Conservation (phyloP, 495 filamentous ascomycete genomes). For the Tetracladium setigerum region DNA sequence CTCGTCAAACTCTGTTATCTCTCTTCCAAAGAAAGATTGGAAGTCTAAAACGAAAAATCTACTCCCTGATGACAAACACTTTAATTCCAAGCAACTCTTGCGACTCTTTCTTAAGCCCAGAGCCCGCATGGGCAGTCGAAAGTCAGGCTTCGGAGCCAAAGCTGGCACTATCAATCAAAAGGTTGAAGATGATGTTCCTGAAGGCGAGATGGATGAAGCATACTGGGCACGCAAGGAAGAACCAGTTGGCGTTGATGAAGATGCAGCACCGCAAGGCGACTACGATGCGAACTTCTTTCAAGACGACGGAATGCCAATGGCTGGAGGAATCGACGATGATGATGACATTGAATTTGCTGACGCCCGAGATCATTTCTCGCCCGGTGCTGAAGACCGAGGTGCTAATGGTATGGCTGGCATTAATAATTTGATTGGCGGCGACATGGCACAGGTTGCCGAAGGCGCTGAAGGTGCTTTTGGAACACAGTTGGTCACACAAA, state of each 20-base stretch:
- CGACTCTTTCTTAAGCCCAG: constrained; percentile 92
- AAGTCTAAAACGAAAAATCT: constrained; percentile 88
- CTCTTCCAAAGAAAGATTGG: constrained; percentile 86
- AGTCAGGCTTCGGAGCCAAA: constrained; percentile 24
- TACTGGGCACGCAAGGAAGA: constrained; percentile 86
- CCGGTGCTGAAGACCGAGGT: constrained; percentile 48
- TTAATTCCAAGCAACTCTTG: constrained; percentile 85
- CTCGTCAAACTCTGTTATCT: constrained; percentile 70
- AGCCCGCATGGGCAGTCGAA: constrained; percentile 58
- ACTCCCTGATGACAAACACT: constrained; percentile 96
- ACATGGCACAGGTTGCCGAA: constrained; percentile 35
- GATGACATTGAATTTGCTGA: constrained; percentile 85
- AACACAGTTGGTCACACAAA: constrained; percentile 87
- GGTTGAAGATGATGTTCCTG: constrained; percentile 45
- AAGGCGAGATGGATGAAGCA: constrained; percentile 82
- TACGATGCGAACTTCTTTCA: constrained; percentile 98
- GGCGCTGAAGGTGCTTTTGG: constrained; percentile 63
- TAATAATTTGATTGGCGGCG: constrained; percentile 26
- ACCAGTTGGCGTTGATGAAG: constrained; percentile 33
- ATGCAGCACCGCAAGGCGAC: constrained; percentile 49
- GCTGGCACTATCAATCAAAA: constrained; percentile 31
- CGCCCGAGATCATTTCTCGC: constrained; percentile 83
- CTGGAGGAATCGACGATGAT: constrained; percentile 60
- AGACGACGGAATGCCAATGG: constrained; percentile 79
- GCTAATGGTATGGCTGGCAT: constrained; percentile 37